A percentile compares a stretch with the other conserved stretches of the same genome.
These are phyloP conservation scores for Neonectria coccinea DNA, from an alignment of 2,329 filamentous ascomycete genomes.

Conservation along the genomic window DNA sequence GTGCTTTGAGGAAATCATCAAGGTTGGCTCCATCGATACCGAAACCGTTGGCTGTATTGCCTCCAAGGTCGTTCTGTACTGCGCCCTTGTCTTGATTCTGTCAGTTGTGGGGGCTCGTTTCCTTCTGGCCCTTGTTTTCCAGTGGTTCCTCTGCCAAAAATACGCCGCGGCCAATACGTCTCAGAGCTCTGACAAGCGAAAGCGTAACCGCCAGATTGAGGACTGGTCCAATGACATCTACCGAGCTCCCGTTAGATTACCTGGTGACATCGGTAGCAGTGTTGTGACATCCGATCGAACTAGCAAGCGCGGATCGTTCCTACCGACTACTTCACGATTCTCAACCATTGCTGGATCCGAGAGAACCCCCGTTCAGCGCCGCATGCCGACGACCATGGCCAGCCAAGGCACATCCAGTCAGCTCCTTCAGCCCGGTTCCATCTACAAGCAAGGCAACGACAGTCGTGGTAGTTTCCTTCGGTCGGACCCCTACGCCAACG, in stretches of 20 bases:
- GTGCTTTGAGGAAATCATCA: constrained; percentile 93
- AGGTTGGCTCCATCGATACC: constrained; percentile 94
- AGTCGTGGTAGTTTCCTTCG: constrained; percentile 75
- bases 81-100: constrained; percentile 91
- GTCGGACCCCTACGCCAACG: constrained; percentile 65
- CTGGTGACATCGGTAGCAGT: constrained; percentile 77
- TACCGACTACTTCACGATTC: constrained; percentile 95
- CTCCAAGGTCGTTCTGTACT: constrained; percentile 95
- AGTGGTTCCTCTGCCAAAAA: constrained; percentile 92
- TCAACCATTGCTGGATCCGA: constrained; percentile 89
- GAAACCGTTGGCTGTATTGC: constrained; percentile 98
- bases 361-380: constrained; percentile 59
- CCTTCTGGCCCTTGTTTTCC: constrained; percentile 87
- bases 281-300: constrained; percentile 71
- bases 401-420: constrained; percentile 83
- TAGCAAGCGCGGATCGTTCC: constrained; percentile 87
- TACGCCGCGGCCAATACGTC: constrained; percentile 90
- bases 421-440: constrained; percentile 74
- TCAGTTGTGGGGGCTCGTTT: constrained; percentile 90
- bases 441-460: constrained; percentile 77
- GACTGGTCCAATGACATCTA: constrained; percentile 99
- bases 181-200: constrained; percentile 82
- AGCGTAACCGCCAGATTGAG: constrained; percentile 92
- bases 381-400: constrained; percentile 90
- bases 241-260: constrained; percentile 84